phyloP scores from a whole-genome alignment of 164 flowering plant genomes.

The Brasenia schreberi region DNA sequence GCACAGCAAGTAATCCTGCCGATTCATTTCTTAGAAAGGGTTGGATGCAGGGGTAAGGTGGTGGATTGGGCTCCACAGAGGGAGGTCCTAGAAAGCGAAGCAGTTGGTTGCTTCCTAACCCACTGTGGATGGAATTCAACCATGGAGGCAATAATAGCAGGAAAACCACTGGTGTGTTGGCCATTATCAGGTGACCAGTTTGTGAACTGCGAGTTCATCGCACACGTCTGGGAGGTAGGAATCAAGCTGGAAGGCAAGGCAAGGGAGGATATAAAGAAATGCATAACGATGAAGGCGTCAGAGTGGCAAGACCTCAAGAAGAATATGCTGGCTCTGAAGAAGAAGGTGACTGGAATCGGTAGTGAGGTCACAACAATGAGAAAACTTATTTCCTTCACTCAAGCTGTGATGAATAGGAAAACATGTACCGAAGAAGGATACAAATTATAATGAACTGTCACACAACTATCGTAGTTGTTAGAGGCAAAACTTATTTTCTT shows the following conservation, averaged over 20 bases:
- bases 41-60: conserved; percentile 29
- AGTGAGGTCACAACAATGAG: too few species aligned
- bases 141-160: not conserved
- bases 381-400: too few species aligned
- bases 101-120: not conserved
- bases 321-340: too few species aligned
- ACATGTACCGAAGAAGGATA: too few species aligned
- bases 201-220: not conserved
- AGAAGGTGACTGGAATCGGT: too few species aligned
- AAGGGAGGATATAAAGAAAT: not conserved
- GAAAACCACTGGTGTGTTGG: not conserved
- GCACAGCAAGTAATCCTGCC: conserved; percentile 33
- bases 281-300: not conserved
- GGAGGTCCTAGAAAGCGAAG: not conserved
- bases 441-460: too few species aligned
- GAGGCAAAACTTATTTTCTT: too few species aligned
- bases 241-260: not conserved
- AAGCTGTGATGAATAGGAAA: too few species aligned
- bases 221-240: not conserved
- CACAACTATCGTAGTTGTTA: too few species aligned
- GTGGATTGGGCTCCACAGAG: conserved; percentile 2
- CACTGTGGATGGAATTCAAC: conserved; percentile 2
- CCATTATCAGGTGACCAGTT: not conserved
- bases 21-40: conserved; percentile 24
- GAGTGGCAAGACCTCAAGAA: too few species aligned